Percentiles rank a stretch among this genome's conserved stretches.
Evolutionary conservation across 331 rosid species (phyloP).

Genomic region (Prunus yedoensis): DNA sequence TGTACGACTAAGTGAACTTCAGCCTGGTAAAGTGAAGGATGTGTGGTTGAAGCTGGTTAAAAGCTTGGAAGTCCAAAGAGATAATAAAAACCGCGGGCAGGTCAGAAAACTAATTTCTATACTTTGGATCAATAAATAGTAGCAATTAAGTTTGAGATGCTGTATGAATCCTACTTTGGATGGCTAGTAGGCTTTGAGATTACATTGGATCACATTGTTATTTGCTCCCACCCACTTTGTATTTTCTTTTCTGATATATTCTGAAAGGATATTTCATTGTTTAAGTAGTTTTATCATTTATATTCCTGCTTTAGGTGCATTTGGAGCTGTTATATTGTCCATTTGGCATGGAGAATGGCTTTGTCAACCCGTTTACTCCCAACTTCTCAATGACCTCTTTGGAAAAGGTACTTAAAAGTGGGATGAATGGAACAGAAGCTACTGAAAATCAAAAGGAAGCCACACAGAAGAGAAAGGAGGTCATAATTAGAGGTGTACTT

Average conservation of each 20-base stretch:
- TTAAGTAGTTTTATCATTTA: not conserved
- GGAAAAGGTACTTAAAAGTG: slow-evolving; percentile 72
- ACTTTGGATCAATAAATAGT: slow-evolving; percentile 16
- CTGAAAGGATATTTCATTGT: not conserved
- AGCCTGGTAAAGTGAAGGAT: slow-evolving; percentile 90
- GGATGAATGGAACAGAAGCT: slow-evolving; percentile 56
- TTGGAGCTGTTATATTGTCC: slow-evolving; percentile 90
- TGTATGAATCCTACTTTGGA: not conserved
- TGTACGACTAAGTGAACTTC: slow-evolving; percentile 57
- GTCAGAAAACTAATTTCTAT: slow-evolving; percentile 40
- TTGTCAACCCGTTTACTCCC: slow-evolving; percentile 73
- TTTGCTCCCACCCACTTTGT: not conserved
- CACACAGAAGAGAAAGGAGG: slow-evolving; percentile 70
- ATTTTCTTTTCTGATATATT: not conserved
- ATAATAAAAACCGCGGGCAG: slow-evolving; percentile 87
- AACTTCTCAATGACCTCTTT: slow-evolving; percentile 69
- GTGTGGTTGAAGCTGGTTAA: slow-evolving; percentile 95
- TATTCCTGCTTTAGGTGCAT: slow-evolving; percentile 60
- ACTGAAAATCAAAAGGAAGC: slow-evolving; percentile 52
- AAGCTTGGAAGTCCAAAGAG: slow-evolving; percentile 85
- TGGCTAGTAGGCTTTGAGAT: not conserved
- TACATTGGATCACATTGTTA: not conserved
- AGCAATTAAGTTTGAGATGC: slow-evolving; percentile 16
- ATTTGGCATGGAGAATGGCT: slow-evolving; percentile 62
- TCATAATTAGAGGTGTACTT: slow-evolving; percentile 88